Conservation (phyloP, 1,284 basidiomycete species). For the Trametes sp. region DNA sequence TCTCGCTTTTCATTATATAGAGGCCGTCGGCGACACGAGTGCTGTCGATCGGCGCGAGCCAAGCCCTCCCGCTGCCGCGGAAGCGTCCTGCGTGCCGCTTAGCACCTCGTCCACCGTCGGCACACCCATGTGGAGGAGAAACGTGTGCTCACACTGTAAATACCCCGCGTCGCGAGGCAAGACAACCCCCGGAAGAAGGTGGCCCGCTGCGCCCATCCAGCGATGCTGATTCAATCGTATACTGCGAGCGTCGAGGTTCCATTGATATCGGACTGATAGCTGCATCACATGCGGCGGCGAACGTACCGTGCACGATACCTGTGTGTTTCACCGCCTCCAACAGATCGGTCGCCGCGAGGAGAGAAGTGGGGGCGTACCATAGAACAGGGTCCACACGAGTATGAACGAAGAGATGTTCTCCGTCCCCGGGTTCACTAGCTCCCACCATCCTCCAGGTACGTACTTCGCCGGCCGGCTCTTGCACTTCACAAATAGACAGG, state of each 20-base stretch:
- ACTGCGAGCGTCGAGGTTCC: conserved; percentile 31
- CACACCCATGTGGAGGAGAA: neutral
- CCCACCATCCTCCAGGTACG: conserved; percentile 65
- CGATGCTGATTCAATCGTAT: conserved; percentile 33
- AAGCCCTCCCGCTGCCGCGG: neutral
- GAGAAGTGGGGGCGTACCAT: conserved; percentile 60
- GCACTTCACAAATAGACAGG: conserved; percentile 77
- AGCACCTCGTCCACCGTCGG: conserved; percentile 14
- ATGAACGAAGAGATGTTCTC: conserved; percentile 89
- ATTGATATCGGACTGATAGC: conserved; percentile 28
- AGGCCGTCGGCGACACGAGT: neutral
- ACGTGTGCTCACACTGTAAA: conserved; percentile 14
- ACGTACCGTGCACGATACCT: conserved; percentile 41
- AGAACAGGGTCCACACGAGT: conserved; percentile 89
- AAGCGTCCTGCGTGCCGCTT: neutral
- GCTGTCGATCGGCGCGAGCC: conserved; percentile 11
- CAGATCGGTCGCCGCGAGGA: conserved; percentile 10
- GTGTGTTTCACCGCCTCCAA: conserved; percentile 27
- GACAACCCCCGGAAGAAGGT: conserved; percentile 21
- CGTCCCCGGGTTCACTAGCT: conserved; percentile 81
- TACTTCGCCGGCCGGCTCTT: conserved; percentile 65
- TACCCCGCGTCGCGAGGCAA: conserved; percentile 9
- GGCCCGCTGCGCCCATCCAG: conserved; percentile 15
- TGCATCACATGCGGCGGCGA: conserved; percentile 20
- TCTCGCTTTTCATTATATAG: conserved; percentile 28